These are phyloP conservation scores for Barnettozyma sucrosica DNA, from an alignment of 805 yeast genomes.

Conservation along the genomic window DNA sequence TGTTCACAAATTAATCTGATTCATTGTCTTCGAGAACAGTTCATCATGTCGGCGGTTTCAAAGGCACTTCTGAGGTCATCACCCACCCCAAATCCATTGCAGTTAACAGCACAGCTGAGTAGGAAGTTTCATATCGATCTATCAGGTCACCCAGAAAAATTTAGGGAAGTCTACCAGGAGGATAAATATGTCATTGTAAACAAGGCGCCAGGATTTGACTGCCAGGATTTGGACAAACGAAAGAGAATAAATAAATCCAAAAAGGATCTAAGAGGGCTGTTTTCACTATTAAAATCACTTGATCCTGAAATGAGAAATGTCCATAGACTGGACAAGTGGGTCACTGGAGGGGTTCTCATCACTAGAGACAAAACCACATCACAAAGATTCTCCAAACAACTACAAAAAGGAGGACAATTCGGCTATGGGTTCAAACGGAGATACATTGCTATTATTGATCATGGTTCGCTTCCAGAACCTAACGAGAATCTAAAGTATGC, in stretches of 20 bases:
- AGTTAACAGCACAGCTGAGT: not conserved
- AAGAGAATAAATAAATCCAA: not conserved
- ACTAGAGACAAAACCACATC: constrained; percentile 31
- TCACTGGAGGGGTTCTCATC: constrained; percentile 36
- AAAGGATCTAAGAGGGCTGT: constrained; percentile 11
- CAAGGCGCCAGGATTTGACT: constrained; percentile 31
- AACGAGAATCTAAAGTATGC: not conserved
- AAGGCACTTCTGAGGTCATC: not conserved
- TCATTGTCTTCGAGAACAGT: too few relatives aligned
- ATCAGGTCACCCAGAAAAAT: not conserved
- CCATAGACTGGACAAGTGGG: constrained; percentile 35
- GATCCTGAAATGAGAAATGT: constrained; percentile 25
- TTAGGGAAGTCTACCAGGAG: constrained; percentile 11
- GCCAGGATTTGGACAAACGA: constrained; percentile 5
- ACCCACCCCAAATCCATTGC: not conserved
- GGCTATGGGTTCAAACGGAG: constrained; percentile 32
- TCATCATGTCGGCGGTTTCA: too few relatives aligned
- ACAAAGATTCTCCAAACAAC: constrained; percentile 27
- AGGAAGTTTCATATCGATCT: not conserved
- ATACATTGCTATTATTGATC: constrained; percentile 28
- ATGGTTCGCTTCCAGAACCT: constrained; percentile 1
- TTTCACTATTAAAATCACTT: constrained; percentile 4
- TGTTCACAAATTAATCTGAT: too few relatives aligned
- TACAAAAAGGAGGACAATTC: constrained; percentile 30
- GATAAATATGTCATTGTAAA: constrained; percentile 24